Conservation (phyloP, 1,139 yeast species). For the Candida neerlandica region DNA sequence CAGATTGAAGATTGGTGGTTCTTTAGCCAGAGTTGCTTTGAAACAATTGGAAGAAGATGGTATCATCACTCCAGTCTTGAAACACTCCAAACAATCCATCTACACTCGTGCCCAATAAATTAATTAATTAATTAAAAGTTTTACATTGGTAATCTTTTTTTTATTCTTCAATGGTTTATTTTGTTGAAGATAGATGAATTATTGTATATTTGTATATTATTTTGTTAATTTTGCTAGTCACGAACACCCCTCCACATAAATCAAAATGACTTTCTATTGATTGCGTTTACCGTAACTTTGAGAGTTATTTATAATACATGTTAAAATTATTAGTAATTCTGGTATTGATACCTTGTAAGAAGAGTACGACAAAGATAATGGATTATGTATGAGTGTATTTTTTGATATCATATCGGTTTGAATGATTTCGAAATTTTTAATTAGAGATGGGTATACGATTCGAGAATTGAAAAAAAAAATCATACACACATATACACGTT, state of each 20-base stretch:
- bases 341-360: no score
- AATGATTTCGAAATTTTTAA: background rate
- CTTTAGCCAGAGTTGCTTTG: conserved; percentile 97
- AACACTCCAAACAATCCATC: conserved; percentile 96
- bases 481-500: background rate
- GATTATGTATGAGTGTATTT: no score
- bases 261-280: background rate
- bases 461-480: background rate
- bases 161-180: conserved; percentile 1
- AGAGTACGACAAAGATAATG: no score
- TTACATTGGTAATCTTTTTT: background rate
- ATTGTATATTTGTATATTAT: conserved; percentile 5
- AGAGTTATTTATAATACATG: conserved; percentile 1
- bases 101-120: conserved; percentile 74
- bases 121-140: no score
- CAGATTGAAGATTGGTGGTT: conserved; percentile 99
- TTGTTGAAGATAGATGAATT: background rate
- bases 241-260: background rate
- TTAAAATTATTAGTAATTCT: background rate
- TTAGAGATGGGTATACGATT: background rate
- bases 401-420: no score
- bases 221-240: conserved; percentile 3
- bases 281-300: background rate
- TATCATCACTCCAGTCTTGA: conserved; percentile 89
- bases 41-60: conserved; percentile 95